Conservation (phyloP, 2,329 filamentous ascomycete genomes). For the Aureobasidium namibiae region DNA sequence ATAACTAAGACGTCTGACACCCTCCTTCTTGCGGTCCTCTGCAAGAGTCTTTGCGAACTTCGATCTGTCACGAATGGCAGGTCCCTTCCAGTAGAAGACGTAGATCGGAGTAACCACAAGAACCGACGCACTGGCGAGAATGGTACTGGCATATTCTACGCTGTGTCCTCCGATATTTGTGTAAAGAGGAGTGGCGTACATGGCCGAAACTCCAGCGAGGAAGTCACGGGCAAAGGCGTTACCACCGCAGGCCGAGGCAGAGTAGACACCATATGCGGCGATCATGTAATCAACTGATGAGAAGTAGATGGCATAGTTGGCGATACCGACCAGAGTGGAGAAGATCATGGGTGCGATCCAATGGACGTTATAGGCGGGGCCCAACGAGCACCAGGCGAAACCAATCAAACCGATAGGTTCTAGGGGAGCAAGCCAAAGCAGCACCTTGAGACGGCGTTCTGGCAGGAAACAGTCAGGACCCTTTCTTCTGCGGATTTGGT, state of each 20-base stretch:
- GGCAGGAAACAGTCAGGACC: slow-evolving; percentile 43
- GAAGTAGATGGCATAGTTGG: slow-evolving; percentile 43
- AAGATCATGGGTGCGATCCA: slow-evolving; percentile 65
- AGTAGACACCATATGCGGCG: slow-evolving; percentile 63
- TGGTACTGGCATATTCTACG: slow-evolving; percentile 43
- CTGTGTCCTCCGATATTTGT: slow-evolving; percentile 21
- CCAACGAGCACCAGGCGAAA: slow-evolving; percentile 61
- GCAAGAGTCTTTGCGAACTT: slow-evolving; percentile 41
- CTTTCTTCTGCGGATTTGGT: slow-evolving; percentile 41
- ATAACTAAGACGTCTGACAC: slow-evolving; percentile 13
- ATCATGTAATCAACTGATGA: slow-evolving; percentile 53
- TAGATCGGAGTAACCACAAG: slow-evolving; percentile 48
- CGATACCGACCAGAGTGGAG: slow-evolving; percentile 58
- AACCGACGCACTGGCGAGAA: slow-evolving; percentile 44
- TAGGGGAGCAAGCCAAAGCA: slow-evolving; percentile 54
- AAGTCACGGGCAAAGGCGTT: slow-evolving; percentile 69
- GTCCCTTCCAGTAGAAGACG: slow-evolving; percentile 47
- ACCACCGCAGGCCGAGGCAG: slow-evolving; percentile 66
- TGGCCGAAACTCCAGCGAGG: slow-evolving; percentile 61
- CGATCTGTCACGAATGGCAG: slow-evolving; percentile 38
- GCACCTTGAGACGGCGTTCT: slow-evolving; percentile 57
- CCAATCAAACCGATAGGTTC: slow-evolving; percentile 61
- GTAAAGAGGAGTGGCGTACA: slow-evolving; percentile 53
- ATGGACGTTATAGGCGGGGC: slow-evolving; percentile 45
- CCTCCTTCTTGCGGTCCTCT: slow-evolving; percentile 23